Evolutionary conservation across 257 asterid species (phyloP), one percentile per base, ranked within the genome.

Genomic region (Echites panduratus): DNA sequence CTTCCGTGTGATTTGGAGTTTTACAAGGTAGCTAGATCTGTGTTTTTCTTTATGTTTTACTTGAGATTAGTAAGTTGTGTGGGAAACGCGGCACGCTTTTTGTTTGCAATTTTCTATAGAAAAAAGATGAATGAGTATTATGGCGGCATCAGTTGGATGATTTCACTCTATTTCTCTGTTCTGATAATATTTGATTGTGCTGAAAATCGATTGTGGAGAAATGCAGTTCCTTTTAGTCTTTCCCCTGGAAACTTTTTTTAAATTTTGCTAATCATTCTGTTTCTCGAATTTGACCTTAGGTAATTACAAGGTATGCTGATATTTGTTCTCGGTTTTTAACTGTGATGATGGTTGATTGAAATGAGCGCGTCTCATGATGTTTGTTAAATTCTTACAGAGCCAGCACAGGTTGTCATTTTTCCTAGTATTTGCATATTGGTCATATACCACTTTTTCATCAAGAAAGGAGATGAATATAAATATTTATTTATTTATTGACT

Each of bases 1-100:
- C n/a, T n/a, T n/a, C n/a, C n/a, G n/a, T 40, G 49, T 40, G 32
- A 26, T 54, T 9, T 22, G 43, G 19, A 41, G 26, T 22, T 43
- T 72, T 44, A 4, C 29, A 29, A 26, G 3, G 26, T 7, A 50
- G 19, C 20, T 24, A 61, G 81, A 77, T 74, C 82, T 69, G 9
- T 68, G 26, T 24, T 50, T 38, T 73, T 3, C 4, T 12, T 0
- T 35, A 13, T 48, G 58, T 5, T 5, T 53, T 19, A 1, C 6
- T 24, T 8, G 27, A 3, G 22, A 53, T 53, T 19, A 52, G 26
- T n/a, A 54, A n/a, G 61, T 2, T 24, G 32, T 22, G 62, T 22
- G 12, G 59, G 32, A 22, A 53, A 20, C 5, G 62, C 29, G 5
- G 62, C 62, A n/a, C 22, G 17, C 16, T 56, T 56, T 32, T 57